phyloP scores from a whole-genome alignment of 2,329 filamentous ascomycete species.

The Aspergillus sp. region DNA sequence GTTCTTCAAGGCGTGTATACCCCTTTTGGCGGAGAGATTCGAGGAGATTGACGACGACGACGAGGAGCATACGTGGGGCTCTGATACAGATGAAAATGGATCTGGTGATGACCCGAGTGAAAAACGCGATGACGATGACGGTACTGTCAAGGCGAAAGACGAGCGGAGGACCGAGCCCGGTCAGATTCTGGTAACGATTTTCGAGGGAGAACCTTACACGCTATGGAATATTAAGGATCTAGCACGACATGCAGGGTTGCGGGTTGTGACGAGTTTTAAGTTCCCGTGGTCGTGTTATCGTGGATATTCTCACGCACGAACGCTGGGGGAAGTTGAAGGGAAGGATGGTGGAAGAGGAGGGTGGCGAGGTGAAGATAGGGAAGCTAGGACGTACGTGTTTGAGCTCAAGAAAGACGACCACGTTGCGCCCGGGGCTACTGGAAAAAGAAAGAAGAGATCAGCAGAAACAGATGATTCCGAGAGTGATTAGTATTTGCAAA shows the following conservation, averaged over 20 bases:
- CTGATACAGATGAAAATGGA: constrained; percentile 22
- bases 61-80: constrained; percentile 24
- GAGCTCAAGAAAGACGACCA: constrained; percentile 40
- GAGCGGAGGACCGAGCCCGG: constrained; percentile 35
- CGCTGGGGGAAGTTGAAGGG: constrained; percentile 45
- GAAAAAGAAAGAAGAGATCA: constrained; percentile 36
- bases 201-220: constrained; percentile 91
- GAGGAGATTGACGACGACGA: constrained; percentile 15
- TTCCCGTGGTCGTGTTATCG: constrained; percentile 50
- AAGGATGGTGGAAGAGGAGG: constrained; percentile 41
- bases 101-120: constrained; percentile 17
- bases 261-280: constrained; percentile 47
- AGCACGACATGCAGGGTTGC: constrained; percentile 64
- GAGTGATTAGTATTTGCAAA: constrained; percentile 26
- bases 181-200: constrained; percentile 77
- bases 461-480: constrained; percentile 33
- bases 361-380: constrained; percentile 49
- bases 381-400: constrained; percentile 49
- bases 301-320: constrained; percentile 49
- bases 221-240: constrained; percentile 93
- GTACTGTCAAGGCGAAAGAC: constrained; percentile 10
- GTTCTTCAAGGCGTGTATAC: constrained; percentile 48
- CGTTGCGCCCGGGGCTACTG: constrained; percentile 10
- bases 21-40: constrained; percentile 37
- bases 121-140: background rate